phyloP scores from a whole-genome alignment of 2,329 filamentous ascomycete species.

The Colletotrichum cordylinicola region DNA sequence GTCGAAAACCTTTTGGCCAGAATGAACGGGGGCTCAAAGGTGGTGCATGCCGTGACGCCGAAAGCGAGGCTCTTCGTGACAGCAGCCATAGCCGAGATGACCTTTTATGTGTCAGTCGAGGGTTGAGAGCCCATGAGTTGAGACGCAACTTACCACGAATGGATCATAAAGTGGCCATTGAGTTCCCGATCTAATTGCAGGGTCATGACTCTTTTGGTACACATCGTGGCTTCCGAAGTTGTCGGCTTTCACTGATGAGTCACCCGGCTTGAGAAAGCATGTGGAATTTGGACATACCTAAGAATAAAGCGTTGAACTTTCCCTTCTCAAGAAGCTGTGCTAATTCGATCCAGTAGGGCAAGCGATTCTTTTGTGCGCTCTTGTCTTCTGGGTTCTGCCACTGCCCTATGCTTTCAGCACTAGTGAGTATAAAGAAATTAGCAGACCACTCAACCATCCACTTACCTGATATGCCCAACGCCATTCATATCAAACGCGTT shows the following conservation, averaged over 20 bases:
- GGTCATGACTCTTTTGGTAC: neutral
- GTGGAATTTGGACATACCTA: neutral
- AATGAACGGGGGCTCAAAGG: conserved; percentile 1
- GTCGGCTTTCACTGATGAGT: neutral
- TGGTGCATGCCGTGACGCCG: neutral
- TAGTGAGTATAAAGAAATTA: neutral
- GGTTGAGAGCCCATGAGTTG: neutral
- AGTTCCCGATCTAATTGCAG: neutral
- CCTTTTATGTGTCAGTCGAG: conserved; percentile 24
- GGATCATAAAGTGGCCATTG: neutral
- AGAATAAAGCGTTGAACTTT: conserved; percentile 16
- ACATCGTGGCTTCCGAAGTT: conserved; percentile 56
- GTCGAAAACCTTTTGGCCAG: neutral
- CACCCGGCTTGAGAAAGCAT: neutral
- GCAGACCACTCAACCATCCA: neutral
- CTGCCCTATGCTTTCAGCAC: neutral
- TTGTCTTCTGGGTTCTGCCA: neutral
- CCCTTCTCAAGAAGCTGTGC: conserved; percentile 20
- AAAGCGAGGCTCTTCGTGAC: conserved; percentile 36
- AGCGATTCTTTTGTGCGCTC: neutral
- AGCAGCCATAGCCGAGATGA: conserved; percentile 51
- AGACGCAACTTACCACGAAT: neutral
- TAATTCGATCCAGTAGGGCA: conserved; percentile 18
- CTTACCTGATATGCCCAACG: neutral
- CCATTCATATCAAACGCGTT: neutral